Conservation (phyloP, 148 eudicot species). For the Pharnaceum exiguum region DNA sequence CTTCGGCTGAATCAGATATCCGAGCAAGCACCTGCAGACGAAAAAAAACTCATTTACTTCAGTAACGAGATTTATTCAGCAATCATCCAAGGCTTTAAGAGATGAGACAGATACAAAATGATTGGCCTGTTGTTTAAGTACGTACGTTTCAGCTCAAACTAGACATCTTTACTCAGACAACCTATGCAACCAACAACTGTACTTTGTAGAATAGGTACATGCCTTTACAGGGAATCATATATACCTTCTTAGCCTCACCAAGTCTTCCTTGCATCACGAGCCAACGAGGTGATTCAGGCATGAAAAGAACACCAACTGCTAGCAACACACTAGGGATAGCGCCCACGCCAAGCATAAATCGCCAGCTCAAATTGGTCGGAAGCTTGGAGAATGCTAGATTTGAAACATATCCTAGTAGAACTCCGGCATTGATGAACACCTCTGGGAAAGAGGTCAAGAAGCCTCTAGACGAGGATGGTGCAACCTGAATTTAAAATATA, state of each 20-base stretch:
- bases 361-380: conserved; percentile 49
- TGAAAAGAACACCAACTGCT: conserved; percentile 39
- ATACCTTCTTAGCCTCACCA: conserved; percentile 37
- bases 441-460: conserved; percentile 64
- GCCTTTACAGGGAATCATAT: no score
- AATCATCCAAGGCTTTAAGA: no score
- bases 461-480: conserved; percentile 75
- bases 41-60: no score
- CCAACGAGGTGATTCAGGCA: conserved; percentile 88
- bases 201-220: no score
- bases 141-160: no score
- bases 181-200: no score
- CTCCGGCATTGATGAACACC: conserved; percentile 58
- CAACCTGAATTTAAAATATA: no score
- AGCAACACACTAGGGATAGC: conserved; percentile 51
- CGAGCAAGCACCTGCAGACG: conserved; percentile 23
- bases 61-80: no score
- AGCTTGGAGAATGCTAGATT: conserved; percentile 43
- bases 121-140: no score
- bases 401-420: conserved; percentile 57
- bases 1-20: conserved; percentile 42
- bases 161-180: no score
- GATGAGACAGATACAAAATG: no score
- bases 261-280: conserved; percentile 63
- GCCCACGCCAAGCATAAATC: conserved; percentile 70